Conservation (phyloP, 225 moss, liverwort and hornwort species). For the Takakia lepidozioides region DNA sequence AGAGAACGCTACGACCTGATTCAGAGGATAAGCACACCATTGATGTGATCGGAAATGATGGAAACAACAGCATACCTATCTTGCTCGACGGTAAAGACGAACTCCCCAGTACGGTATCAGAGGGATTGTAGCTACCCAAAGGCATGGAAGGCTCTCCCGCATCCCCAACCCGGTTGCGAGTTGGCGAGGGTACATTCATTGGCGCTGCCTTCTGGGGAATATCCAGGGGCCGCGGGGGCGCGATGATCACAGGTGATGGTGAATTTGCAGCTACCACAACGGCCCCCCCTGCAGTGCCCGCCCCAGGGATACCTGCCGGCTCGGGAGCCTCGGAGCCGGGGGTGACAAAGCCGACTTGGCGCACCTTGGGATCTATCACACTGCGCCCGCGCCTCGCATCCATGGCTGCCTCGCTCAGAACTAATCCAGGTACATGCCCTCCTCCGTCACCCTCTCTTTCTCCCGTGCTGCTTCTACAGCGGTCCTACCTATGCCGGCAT, state of each 20-base stretch:
- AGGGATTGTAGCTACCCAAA: conserved; percentile 38
- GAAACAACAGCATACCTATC: conserved; percentile 29
- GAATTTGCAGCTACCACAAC: conserved; percentile 35
- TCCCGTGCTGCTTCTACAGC: too few relatives aligned
- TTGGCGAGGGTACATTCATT: conserved; percentile 34
- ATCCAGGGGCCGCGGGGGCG: conserved; percentile 30
- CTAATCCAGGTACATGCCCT: conserved; percentile 12
- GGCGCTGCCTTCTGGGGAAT: conserved; percentile 32
- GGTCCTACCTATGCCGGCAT: too few relatives aligned
- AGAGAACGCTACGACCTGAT: too few relatives aligned
- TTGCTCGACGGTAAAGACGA: conserved; percentile 58
- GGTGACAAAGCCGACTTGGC: conserved; percentile 94
- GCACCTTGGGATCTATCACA: conserved; percentile 77
- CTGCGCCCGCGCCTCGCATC: conserved; percentile 53
- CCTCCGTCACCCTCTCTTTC: too few relatives aligned
- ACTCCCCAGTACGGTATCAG: conserved; percentile 42
- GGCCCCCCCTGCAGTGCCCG: conserved; percentile 10
- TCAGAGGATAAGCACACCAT: too few relatives aligned
- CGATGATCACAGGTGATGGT: conserved; percentile 64
- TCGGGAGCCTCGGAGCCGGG: conserved; percentile 46
- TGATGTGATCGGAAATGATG: too few relatives aligned
- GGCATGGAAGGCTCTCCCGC: conserved; percentile 33
- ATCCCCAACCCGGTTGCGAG: conserved; percentile 25
- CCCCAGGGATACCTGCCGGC: conserved; percentile 12
- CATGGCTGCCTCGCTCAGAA: conserved; percentile 30